Base-by-base conservation (phyloP, 371 early-diverging fungal genomes). In the Lichtheimia corymbifera region DNA sequence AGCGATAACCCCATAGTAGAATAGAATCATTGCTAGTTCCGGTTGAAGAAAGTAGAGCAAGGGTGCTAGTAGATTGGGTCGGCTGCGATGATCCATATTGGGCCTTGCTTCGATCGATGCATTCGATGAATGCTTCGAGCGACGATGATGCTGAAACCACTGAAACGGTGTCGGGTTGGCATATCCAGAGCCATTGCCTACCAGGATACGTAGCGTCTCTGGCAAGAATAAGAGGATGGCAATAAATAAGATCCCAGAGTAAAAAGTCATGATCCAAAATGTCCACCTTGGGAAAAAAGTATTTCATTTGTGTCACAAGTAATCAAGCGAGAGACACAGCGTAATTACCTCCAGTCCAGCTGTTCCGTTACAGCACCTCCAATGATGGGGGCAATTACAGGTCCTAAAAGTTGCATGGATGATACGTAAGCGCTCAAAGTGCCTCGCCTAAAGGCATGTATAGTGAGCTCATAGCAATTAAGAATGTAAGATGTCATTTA, bases 151-250 rank as follows among this genome's bases (percentile, higher is more conserved):
- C 22, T 55, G 27, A 28, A 54, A 20, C 64, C 64, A 70, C 50
- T 71, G 67, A 2, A 52, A 45, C 5, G 72, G 72, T 7, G 72
- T 71, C 0, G 72, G 72, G 25, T 67, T 67, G 18, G 62, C 62
- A 44, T 71, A 67, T 13, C 67, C 67, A 1, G 63, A 62, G 11
- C 70, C 70, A 30, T 70, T 62, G 20, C 72, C 67, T 4, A 77
- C 83, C 1, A 81, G 44, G 3, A 70, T 61, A 24, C 79, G 80
- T 22, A 83, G 74, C 0, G 88, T 87, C 53, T 88, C 88, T 7
- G 88, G 88, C 28, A 87, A 63, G 44, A 84, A 72, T 59, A 86
- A 72, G 13, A 75, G 25, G 13, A 81, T 71, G 27, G 80, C 24
- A 18, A 76, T 22, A 15, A 81, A 70, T 25, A 78, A 65, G 5